Base-by-base conservation (phyloP, 805 yeast genomes). In the Saturnispora quitensis region DNA sequence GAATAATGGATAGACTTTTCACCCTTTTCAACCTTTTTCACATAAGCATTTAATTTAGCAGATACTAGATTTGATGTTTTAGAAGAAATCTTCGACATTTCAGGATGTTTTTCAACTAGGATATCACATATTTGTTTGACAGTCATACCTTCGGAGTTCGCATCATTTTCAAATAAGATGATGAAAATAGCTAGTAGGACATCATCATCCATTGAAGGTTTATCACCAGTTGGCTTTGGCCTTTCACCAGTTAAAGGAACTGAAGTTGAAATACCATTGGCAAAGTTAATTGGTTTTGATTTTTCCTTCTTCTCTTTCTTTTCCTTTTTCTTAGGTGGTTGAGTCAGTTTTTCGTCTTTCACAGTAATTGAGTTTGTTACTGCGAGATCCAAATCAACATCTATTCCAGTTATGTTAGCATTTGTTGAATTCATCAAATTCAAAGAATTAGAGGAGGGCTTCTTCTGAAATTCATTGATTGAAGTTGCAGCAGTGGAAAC, bases 41-140 rank as follows among this genome's bases (percentile, higher is more conserved):
- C 93, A 62, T 86, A 86, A 18, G 93, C 93, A 64, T 86, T 86
- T 58, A 86, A 71, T 64, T 86, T 86, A 18, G 95, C 95, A 58
- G 86, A 78, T 2, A 86, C 90, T 58, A 86, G 67, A 63, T 86
- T 86, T 25, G 91, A 84, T 15, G 91, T 82, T 61, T 86, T 86
- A 18, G 91, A 82, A 3, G 89, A 83, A 53, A 86, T 67, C 54
- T 80, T 84, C 4, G 89, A 86, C 89, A 86, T 86, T 47, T 85
- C 89, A 1, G 95, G 95, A 64, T 86, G 91, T 59, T 78, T 76
- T 51, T 81, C 87, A 47, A 81, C 71, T 46, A 86, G 71, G 52
- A 82, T 76, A 65, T 86, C 95, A 68, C 95, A 86, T 53, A 86
- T 77, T 63, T 86, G 95, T 62, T 86, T 86, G 33, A 86, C 95